A percentile compares a stretch with the other conserved stretches of the same genome.
Conservation (phyloP, 1,284 basidiomycete species). For the Porogramme epimiltina region DNA sequence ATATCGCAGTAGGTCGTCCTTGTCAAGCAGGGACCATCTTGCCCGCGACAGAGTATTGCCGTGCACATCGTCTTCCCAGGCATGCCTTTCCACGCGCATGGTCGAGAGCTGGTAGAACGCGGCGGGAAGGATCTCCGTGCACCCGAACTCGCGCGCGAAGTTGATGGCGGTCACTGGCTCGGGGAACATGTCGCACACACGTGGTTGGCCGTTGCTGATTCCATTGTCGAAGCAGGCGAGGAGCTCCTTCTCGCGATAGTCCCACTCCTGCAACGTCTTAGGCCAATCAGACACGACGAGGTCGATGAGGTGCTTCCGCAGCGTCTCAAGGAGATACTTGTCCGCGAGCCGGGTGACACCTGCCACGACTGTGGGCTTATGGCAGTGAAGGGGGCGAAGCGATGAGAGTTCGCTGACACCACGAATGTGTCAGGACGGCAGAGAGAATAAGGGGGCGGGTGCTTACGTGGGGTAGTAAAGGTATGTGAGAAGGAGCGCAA, state of each 20-base stretch:
- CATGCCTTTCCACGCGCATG: no score
- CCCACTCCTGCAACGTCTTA: slow-evolving; percentile 61
- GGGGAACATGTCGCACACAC: no score
- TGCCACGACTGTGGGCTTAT: slow-evolving; percentile 37
- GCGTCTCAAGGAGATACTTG: slow-evolving; percentile 64
- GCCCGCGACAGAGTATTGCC: no score
- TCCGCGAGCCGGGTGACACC: slow-evolving; percentile 62
- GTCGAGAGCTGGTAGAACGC: neutral
- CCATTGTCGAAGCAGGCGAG: neutral
- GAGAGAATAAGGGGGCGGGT: neutral
- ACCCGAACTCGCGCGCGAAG: neutral
- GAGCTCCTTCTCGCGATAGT: slow-evolving; percentile 30
- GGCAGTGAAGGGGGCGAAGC: slow-evolving; percentile 9
- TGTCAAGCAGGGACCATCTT: no score
- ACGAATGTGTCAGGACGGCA: neutral
- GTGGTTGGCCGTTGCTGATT: neutral
- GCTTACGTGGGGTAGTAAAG: slow-evolving; percentile 42
- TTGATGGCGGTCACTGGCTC: neutral
- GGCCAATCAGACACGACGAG: slow-evolving; percentile 64
- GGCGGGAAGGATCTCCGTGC: no score
- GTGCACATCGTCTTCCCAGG: no score
- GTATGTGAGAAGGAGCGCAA: slow-evolving; percentile 51
- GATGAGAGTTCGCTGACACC: neutral
- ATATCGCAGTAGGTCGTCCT: no score
- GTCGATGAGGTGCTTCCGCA: slow-evolving; percentile 54